Percentiles rank a stretch among this genome's conserved stretches.
Conservation (phyloP, 371 early-diverging fungal species). For the Mucor saturninus region DNA sequence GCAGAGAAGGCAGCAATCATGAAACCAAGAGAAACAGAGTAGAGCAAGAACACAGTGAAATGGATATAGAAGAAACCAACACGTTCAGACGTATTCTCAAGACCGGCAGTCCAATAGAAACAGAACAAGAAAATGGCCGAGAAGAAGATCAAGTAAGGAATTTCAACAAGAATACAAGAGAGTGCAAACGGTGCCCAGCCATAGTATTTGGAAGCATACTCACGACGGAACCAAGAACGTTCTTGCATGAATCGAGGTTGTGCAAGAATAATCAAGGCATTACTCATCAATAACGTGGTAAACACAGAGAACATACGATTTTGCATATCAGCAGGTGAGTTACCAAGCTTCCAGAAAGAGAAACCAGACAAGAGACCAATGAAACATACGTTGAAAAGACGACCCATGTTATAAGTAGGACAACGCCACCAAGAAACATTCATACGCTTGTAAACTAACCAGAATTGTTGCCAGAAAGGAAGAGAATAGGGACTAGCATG, state of each 20-base stretch:
- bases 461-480: conserved; percentile 50
- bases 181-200: conserved; percentile 68
- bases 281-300: conserved; percentile 67
- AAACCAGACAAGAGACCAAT: conserved; percentile 76
- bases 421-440: conserved; percentile 68
- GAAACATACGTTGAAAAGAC: conserved; percentile 55
- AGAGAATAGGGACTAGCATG: conserved; percentile 34
- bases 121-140: conserved; percentile 64
- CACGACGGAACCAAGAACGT: conserved; percentile 73
- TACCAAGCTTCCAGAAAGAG: conserved; percentile 70
- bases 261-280: conserved; percentile 71
- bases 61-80: conserved; percentile 69
- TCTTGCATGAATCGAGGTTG: conserved; percentile 78
- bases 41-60: conserved; percentile 64
- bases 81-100: conserved; percentile 54
- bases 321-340: conserved; percentile 65
- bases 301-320: conserved; percentile 79
- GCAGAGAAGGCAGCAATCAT: conserved; percentile 55
- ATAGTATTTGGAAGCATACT: conserved; percentile 74
- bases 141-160: conserved; percentile 64
- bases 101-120: conserved; percentile 77
- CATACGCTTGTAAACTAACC: conserved; percentile 69
- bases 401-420: conserved; percentile 72
- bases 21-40: conserved; percentile 72
- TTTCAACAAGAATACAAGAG: conserved; percentile 61